Percentiles rank a stretch among this genome's conserved stretches.
Evolutionary conservation across 257 asterid genomes (phyloP).

Genomic region (Ligustrum vulgare): DNA sequence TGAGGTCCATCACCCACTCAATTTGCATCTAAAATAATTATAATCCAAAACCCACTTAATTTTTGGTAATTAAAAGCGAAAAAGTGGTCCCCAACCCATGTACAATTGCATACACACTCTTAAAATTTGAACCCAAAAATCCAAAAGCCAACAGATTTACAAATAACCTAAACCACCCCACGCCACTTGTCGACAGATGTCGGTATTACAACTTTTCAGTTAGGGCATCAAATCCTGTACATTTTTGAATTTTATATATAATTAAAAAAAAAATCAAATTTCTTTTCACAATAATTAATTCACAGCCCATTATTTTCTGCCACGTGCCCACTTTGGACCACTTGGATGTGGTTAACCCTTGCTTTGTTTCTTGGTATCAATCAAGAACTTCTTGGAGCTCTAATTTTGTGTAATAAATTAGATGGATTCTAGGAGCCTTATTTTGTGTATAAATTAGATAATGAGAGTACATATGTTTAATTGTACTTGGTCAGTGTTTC

Average conservation of each 20-base stretch:
- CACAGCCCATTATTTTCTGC: not conserved
- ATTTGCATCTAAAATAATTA: not conserved
- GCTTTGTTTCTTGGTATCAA: not conserved
- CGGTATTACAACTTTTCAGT: constrained; percentile 8
- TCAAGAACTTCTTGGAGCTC: not conserved
- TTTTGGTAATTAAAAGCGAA: not conserved
- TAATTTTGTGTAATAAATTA: not conserved
- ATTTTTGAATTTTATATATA: not conserved
- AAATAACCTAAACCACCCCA: not conserved
- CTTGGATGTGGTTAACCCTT: not conserved
- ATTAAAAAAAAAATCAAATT: not conserved
- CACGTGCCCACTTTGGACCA: not conserved
- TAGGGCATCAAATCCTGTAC: not conserved
- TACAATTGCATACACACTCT: not conserved
- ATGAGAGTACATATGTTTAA: not conserved
- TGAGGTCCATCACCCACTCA: not conserved
- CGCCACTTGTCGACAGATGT: not conserved
- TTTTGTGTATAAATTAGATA: not conserved
- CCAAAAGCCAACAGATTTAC: not conserved
- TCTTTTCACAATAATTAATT: not conserved
- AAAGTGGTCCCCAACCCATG: not conserved
- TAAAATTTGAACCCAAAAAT: not conserved
- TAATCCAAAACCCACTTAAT: not conserved
- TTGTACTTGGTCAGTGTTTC: not conserved
- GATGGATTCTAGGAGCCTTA: not conserved